Evolutionary conservation across 805 yeast genomes (phyloP), one percentile per base, ranked within the genome.

Genomic region (Helenozyma rhizophorensis): DNA sequence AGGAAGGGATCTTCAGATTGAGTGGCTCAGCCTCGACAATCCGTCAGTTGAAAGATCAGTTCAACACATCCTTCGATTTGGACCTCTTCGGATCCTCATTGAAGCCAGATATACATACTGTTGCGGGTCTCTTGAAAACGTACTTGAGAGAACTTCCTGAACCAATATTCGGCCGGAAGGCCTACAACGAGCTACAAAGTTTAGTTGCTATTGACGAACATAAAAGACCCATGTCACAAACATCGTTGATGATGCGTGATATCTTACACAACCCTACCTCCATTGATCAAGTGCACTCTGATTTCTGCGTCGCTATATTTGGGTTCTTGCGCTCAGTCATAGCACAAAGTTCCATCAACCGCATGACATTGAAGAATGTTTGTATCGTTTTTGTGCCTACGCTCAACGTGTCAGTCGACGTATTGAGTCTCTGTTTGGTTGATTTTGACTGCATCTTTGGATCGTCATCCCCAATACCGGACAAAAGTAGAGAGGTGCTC

Each of bases 1-100:
- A 86, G 55, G 95, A 88, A 50, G 98, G 98, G 9, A 75, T 90
- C 3, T 93, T 93, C 64, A 70, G 98, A 40, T 64, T 88, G 36
- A 85, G 89, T 58, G 97, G 97, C 4, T 85, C 95, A 23, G 83
- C 88, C 35, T 72, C 87, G 1, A 70, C 81, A 32, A 86, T 85
- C 24, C 76, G 80, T 42, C 74, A 68, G 25, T 68, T 85, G 37
- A 84, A 80, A 48, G 84, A 76, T 28, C 67, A 62, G 28, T 90
- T 83, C 62, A 85, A 88, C 52, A 65, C 54, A 9, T 67, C 72
- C 4, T 72, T 73, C 36, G 96, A 89, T 53, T 64, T 84, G 27
- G 87, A 85, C 50, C 65, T 89, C 32, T 70, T 67, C 41, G 57
- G 59, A 23, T 42, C 73, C 16, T 54, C 57, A 0, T 54, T 68